Evolutionary conservation across 371 early-diverging fungal genomes (phyloP), one percentile per base, ranked within the genome.

Genomic region (Actinomortierella wolfii): DNA sequence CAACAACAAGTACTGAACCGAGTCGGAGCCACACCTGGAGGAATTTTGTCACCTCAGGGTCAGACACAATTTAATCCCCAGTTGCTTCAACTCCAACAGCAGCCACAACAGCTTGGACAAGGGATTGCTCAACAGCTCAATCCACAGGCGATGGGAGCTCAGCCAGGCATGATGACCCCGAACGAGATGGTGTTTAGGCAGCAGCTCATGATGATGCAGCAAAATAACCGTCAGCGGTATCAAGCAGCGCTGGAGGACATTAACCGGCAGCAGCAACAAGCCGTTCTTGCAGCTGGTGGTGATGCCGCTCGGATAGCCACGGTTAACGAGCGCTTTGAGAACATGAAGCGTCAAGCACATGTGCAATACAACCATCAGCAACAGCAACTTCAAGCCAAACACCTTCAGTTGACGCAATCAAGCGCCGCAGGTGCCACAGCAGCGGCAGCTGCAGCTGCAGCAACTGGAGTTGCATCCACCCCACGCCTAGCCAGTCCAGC

Each of bases 401-500:
- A 34, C 11, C 34, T 34, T 11, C 34, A 34, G 34, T 34, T 34
- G 34, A 34, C 34, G 34, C 34, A 34, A 34, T 34, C 34, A 34
- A 11, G 34, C 11, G 34, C 34, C 7, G 34, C 34, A 6, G 34
- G 34, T 6, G 34, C 34, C 4, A 34, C 34, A 11, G 34, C 34
- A 6, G 34, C 34, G 34, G 3, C 59, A 65, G 26, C 29, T 61
- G 50, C 66, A 66, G 41, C 48, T 71, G 44, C 48, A 62, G 40
- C 51, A 26, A 24, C 51, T 71, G 5, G 62, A 66, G 8, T 66
- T 62, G 44, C 63, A 66, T 54, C 43, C 42, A 54, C 39, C 42
- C 43, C 54, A 24, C 28, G 39, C 17, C 64, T 67, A 49, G 61
- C 61, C 39, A 74, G 77, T 47, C 79, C 79, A 55, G 78, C 71